Percentiles rank a stretch among this genome's conserved stretches.
These are phyloP conservation scores for Alternaria gaisen DNA, from an alignment of 2,329 filamentous ascomycete species.

Conservation along the genomic window DNA sequence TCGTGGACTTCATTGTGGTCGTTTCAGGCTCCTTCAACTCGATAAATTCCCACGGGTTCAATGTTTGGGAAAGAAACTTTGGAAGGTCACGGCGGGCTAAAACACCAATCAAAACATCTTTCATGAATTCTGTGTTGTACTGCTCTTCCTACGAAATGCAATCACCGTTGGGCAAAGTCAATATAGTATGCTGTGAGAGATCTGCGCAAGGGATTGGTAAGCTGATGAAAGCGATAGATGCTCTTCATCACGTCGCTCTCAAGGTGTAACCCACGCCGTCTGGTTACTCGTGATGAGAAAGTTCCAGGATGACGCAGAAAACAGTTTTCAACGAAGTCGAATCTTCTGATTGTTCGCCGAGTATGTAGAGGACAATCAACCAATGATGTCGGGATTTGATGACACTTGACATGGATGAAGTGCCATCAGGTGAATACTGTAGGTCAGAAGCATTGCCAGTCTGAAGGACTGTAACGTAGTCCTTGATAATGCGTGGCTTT, in stretches of 20 bases:
- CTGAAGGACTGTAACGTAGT: neutral
- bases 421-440: neutral
- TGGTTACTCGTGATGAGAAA: neutral
- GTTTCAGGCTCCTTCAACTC: neutral
- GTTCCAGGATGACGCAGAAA: neutral
- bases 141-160: neutral
- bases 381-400: neutral
- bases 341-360: neutral
- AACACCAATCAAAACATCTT: neutral
- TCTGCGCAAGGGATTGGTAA: neutral
- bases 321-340: neutral
- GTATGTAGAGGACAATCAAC: neutral
- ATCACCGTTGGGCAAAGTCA: neutral
- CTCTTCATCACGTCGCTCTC: neutral
- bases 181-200: neutral
- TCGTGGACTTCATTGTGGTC: neutral
- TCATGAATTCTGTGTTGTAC: neutral
- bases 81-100: neutral
- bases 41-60: neutral
- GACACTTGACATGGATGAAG: neutral
- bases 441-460: neutral
- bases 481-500: neutral
- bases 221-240: neutral
- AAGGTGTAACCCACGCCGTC: neutral
- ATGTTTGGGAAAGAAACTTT: neutral